A percentile compares a stretch with the other conserved stretches of the same genome.
Conservation (phyloP, 345 rosid genomes). For the Draba incana region DNA sequence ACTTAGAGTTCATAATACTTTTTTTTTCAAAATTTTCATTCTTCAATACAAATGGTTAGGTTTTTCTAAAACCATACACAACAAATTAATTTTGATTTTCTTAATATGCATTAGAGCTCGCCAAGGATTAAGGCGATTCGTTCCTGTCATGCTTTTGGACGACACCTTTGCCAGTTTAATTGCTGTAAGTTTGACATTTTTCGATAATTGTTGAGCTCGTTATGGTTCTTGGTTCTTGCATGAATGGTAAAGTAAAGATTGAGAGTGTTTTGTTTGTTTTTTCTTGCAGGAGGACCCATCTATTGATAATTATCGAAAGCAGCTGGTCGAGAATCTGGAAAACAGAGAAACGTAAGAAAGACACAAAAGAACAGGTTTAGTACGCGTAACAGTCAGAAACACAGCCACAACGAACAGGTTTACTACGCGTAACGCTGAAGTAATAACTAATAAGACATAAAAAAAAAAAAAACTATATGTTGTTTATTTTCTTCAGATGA, state of each 20-base stretch:
- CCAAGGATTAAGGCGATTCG: conserved; percentile 4
- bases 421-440: background rate
- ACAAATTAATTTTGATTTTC: background rate
- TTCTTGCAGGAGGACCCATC: conserved; percentile 34
- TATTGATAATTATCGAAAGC: background rate
- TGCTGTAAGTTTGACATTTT: conserved; percentile 33
- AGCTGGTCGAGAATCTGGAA: conserved; percentile 31
- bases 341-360: background rate
- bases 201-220: background rate
- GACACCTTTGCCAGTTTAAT: conserved; percentile 23
- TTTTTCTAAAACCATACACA: background rate
- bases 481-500: background rate
- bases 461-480: background rate
- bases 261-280: background rate
- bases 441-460: background rate
- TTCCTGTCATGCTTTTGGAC: conserved; percentile 35
- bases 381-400: background rate
- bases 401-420: too few relatives aligned
- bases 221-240: conserved; percentile 16
- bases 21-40: background rate
- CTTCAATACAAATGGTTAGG: background rate
- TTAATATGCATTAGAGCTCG: conserved; percentile 37
- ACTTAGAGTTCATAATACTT: too few relatives aligned
- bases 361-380: background rate
- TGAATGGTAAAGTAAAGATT: conserved; percentile 17